Percentiles rank a stretch among this genome's conserved stretches.
These are phyloP conservation scores for Borovskyia barvae DNA, from an alignment of 208 protist species.

Conservation along the genomic window DNA sequence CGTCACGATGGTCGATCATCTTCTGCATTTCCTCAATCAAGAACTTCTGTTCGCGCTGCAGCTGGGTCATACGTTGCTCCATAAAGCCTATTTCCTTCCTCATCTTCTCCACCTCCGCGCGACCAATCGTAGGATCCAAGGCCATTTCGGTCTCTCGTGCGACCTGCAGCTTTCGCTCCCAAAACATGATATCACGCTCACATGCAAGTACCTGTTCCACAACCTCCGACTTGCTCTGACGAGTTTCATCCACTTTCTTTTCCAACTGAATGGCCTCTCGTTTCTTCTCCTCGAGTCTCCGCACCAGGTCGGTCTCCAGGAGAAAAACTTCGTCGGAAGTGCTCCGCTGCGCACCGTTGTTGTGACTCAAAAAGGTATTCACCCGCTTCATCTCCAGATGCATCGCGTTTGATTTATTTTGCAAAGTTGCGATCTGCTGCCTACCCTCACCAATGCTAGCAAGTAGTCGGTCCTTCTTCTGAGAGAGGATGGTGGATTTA, in stretches of 20 bases:
- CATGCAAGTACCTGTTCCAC: slow-evolving; percentile 89
- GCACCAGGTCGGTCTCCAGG: slow-evolving; percentile 90
- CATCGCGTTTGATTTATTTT: slow-evolving; percentile 88
- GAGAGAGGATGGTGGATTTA: slow-evolving; percentile 86
- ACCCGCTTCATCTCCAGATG: slow-evolving; percentile 93
- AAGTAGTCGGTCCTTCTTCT: slow-evolving; percentile 89
- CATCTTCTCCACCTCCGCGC: slow-evolving; percentile 94
- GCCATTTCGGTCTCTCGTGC: slow-evolving; percentile 95
- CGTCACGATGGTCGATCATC: slow-evolving; percentile 91
- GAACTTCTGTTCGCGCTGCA: slow-evolving; percentile 92
- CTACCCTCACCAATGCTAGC: slow-evolving; percentile 66
- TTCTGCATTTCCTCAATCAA: slow-evolving; percentile 95
- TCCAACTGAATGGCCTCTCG: slow-evolving; percentile 89
- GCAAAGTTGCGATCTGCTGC: slow-evolving; percentile 72
- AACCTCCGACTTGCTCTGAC: slow-evolving; percentile 76
- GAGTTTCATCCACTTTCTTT: slow-evolving; percentile 76
- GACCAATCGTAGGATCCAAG: slow-evolving; percentile 92
- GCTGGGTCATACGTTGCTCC: slow-evolving; percentile 89
- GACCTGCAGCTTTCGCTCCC: slow-evolving; percentile 96
- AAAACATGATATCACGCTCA: slow-evolving; percentile 94
- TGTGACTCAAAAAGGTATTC: slow-evolving; percentile 89
- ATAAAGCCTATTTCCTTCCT: slow-evolving; percentile 95
- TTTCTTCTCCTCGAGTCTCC: slow-evolving; percentile 89
- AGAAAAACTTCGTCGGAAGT: slow-evolving; percentile 90
- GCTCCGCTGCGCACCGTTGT: slow-evolving; percentile 63